Base-by-base conservation (phyloP, 805 yeast species). In the Scheffersomyces ergatensis region DNA sequence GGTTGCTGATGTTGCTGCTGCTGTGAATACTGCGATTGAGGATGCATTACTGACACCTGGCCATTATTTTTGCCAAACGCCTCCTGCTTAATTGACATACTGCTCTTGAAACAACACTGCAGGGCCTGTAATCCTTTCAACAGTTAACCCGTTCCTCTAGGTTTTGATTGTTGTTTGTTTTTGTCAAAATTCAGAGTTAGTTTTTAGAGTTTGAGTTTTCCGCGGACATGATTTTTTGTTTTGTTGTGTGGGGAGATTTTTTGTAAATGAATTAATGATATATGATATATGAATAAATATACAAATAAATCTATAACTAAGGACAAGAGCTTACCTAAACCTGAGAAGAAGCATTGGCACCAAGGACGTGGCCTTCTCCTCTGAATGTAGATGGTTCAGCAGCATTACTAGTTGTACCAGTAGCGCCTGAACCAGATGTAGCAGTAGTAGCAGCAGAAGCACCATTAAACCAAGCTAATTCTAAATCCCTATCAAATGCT, bases 361-460 rank as follows among this genome's bases (percentile, higher is more conserved):
- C 62, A 27, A 58, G 45, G 15, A 48, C 53, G 34, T 50, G 53
- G 4, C 58, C 57, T 21, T 46, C 55, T 17, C 54, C 55, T n/a
- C 42, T 24, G 33, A 49, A 56, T 16, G 42, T 30, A 14, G 32
- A 6, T 29, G 7, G 20, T 15, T 14, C 18, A 14, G 32, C 3
- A 4, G 18, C 30, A 26, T n/a, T n/a, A n/a, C 40, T 32, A 15
- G 40, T 21, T 16, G 33, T 16, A n/a, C 27, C 7, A 17, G 20
- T 12, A 18, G 33, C 6, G 11, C 9, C 11, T 6, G 25, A 23
- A 7, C 24, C 24, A 36, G 34, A 19, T 24, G 38, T 18, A n/a
- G 34, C 11, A 13, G 31, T n/a, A 11, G 26, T 45, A 34, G 38
- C 23, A 6, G 43, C 20, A 17, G 38, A 16, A 9, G 30, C 8